Percentiles rank a stretch among this genome's conserved stretches.
These are phyloP conservation scores for Pyrenophora seminiperda DNA, from an alignment of 2,329 filamentous ascomycete species.

Conservation along the genomic window DNA sequence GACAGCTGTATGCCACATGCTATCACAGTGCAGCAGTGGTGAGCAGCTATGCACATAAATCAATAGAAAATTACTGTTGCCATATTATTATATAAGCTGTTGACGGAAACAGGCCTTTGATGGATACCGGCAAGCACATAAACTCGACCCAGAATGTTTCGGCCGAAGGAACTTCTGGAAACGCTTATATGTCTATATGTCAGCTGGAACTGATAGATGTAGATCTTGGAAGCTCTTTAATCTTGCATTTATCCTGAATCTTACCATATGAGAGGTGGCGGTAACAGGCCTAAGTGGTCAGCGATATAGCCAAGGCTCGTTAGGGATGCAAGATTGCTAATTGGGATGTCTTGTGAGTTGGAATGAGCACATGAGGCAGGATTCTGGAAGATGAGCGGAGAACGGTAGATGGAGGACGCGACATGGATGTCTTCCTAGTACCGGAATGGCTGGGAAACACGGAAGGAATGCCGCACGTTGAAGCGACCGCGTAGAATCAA, in stretches of 20 bases:
- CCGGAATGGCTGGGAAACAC: background rate
- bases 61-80: slow-evolving; percentile 1
- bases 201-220: slow-evolving; percentile 27
- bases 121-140: slow-evolving; percentile 19
- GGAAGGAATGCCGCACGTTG: background rate
- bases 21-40: slow-evolving; percentile 3
- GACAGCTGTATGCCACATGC: background rate
- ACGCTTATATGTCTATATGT: slow-evolving; percentile 26
- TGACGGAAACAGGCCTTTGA: slow-evolving; percentile 9
- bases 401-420: slow-evolving; percentile 2
- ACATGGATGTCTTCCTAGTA: slow-evolving; percentile 2
- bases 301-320: slow-evolving; percentile 13
- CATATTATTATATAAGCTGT: slow-evolving; percentile 13
- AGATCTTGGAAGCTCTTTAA: slow-evolving; percentile 29
- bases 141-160: slow-evolving; percentile 18
- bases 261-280: slow-evolving; percentile 17
- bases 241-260: slow-evolving; percentile 30
- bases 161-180: slow-evolving; percentile 31
- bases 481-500: background rate
- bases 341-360: background rate
- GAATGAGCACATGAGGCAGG: slow-evolving; percentile 18
- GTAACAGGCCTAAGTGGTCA: slow-evolving; percentile 14
- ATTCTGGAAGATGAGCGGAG: slow-evolving; percentile 38
- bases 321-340: slow-evolving; percentile 9
- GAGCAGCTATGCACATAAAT: slow-evolving; percentile 3